phyloP scores from a whole-genome alignment of 1,284 basidiomycete genomes.

The Rhizoctonia solani region DNA sequence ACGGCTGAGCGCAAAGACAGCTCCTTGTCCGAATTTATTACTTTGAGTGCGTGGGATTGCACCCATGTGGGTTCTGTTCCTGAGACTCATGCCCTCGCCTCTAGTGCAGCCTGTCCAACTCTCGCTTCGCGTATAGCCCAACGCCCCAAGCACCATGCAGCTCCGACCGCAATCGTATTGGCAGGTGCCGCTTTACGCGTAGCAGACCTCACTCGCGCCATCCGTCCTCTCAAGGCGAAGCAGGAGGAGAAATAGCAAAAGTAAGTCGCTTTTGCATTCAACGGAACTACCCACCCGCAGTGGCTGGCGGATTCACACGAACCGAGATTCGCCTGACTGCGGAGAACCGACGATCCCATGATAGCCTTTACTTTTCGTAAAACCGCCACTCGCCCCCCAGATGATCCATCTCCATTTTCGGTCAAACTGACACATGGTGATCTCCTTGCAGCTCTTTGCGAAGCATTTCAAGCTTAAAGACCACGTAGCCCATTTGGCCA shows the following conservation, averaged over 20 bases:
- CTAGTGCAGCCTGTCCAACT: slow-evolving; percentile 61
- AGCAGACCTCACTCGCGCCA: slow-evolving; percentile 68
- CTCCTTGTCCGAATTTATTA: slow-evolving; percentile 69
- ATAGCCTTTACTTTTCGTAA: too few species aligned
- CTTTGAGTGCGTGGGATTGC: slow-evolving; percentile 52
- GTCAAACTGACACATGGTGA: background rate
- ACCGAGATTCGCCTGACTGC: background rate
- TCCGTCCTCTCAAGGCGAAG: slow-evolving; percentile 62
- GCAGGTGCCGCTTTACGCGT: slow-evolving; percentile 79
- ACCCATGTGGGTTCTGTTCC: background rate
- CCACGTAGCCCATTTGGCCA: slow-evolving; percentile 72
- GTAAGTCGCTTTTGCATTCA: slow-evolving; percentile 34
- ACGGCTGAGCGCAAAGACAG: slow-evolving; percentile 68
- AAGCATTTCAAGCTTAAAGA: slow-evolving; percentile 83
- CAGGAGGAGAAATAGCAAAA: slow-evolving; percentile 81
- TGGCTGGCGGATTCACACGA: slow-evolving; percentile 6
- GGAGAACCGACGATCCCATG: slow-evolving; percentile 10
- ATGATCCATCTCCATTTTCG: too few species aligned
- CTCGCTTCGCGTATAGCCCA: slow-evolving; percentile 70
- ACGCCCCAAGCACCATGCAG: slow-evolving; percentile 69
- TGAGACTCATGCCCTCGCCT: background rate
- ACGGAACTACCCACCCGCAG: too few species aligned
- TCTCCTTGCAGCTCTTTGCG: slow-evolving; percentile 61
- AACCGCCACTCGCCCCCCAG: too few species aligned
- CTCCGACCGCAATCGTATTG: slow-evolving; percentile 77